Evolutionary conservation across 441 rosid genomes (phyloP).

Genomic region (Populus tomentosa): DNA sequence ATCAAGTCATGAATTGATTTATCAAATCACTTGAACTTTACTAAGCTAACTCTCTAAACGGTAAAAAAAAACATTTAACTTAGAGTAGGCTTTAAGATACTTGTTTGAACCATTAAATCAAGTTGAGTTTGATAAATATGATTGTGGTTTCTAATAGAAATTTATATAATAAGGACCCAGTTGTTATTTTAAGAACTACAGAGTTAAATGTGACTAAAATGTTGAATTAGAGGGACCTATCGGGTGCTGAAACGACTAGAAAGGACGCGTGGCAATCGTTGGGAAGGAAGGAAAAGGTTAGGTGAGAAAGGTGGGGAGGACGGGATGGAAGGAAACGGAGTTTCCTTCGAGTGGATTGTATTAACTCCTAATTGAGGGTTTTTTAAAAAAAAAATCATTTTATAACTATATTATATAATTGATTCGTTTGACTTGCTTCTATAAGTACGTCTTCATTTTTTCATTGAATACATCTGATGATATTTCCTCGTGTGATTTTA

Average conservation of each 20-base stretch:
- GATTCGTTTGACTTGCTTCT: neutral
- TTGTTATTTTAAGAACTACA: neutral
- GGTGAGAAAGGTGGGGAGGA: neutral
- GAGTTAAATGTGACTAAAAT: neutral
- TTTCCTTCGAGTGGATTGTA: neutral
- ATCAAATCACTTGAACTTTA: fast-evolving
- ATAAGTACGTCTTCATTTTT: neutral
- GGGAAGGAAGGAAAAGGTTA: neutral
- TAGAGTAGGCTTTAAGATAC: no score
- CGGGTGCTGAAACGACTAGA: neutral
- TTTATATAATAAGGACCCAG: neutral
- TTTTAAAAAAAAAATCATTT: no score
- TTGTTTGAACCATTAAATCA: fast-evolving
- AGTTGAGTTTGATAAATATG: no score
- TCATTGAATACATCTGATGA: neutral
- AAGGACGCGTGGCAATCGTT: neutral
- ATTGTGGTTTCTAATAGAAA: no score
- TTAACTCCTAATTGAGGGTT: neutral
- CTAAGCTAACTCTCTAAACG: no score
- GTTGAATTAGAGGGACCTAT: neutral
- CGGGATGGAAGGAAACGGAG: neutral
- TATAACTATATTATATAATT: no score
- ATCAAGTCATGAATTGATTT: fast-evolving
- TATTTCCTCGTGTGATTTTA: neutral
- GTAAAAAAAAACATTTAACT: no score